Conservation (phyloP, 2,329 filamentous ascomycete species). For the Amauroascus verrucosus region DNA sequence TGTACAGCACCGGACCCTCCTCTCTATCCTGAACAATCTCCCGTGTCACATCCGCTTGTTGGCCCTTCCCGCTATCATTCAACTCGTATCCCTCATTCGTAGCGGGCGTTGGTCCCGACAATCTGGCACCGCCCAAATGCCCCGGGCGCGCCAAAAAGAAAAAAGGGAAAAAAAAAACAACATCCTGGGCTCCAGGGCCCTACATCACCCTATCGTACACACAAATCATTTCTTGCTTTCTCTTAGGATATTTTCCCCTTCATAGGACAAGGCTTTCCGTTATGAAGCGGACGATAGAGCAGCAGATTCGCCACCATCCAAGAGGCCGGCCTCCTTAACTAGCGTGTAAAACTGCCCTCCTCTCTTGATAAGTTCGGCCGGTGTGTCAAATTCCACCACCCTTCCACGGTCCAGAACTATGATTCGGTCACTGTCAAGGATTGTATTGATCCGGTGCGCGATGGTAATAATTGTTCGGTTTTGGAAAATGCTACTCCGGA, state of each 20-base stretch:
- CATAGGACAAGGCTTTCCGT: not conserved
- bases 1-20: not conserved
- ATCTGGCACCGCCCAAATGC: not conserved
- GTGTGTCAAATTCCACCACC: slow-evolving; percentile 88
- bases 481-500: slow-evolving; percentile 60
- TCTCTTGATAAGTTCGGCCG: slow-evolving; percentile 62
- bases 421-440: slow-evolving; percentile 77
- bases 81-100: not conserved
- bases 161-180: not conserved
- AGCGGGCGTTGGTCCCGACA: not conserved
- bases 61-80: not conserved
- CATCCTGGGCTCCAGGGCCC: not conserved
- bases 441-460: slow-evolving; percentile 95
- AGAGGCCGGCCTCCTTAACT: slow-evolving; percentile 79
- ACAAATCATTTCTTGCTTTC: not conserved
- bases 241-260: not conserved
- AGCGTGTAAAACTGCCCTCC: slow-evolving; percentile 78
- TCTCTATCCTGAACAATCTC: not conserved
- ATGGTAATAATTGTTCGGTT: slow-evolving; percentile 97
- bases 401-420: slow-evolving; percentile 84
- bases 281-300: slow-evolving; percentile 7
- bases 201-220: not conserved
- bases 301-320: slow-evolving; percentile 36
- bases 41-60: not conserved
- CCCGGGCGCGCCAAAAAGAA: not conserved